A percentile compares a stretch with the other conserved stretches of the same genome.
Conservation (phyloP, 2,329 filamentous ascomycete genomes). For the Colletotrichum sp. region DNA sequence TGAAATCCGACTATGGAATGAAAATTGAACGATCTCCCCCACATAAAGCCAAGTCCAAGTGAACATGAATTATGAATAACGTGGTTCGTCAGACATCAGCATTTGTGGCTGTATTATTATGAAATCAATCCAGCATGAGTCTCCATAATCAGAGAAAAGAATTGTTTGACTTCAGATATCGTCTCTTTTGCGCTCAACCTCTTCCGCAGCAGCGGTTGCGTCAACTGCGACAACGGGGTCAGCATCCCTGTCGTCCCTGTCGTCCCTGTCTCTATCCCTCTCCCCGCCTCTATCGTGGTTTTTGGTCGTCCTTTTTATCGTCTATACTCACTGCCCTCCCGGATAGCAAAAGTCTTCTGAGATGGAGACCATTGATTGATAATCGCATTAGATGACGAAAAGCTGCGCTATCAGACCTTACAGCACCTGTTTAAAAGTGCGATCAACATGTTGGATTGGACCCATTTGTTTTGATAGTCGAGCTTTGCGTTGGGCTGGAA, state of each 20-base stretch:
- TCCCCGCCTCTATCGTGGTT: no score
- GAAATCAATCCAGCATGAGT: neutral
- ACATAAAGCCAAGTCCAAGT: neutral
- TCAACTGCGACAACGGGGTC: accelerated
- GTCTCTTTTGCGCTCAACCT: neutral
- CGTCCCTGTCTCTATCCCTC: no score
- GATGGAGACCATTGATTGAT: neutral
- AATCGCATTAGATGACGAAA: neutral
- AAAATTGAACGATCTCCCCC: neutral
- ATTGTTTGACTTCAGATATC: neutral
- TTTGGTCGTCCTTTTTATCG: no score
- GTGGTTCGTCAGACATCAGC: neutral
- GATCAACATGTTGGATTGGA: neutral
- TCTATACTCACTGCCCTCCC: no score
- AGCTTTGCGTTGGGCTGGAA: neutral
- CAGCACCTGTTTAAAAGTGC: neutral
- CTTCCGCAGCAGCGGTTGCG: neutral
- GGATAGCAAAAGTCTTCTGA: no score
- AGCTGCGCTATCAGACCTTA: neutral
- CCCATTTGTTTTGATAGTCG: accelerated
- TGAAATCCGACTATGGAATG: neutral
- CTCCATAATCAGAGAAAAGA: neutral
- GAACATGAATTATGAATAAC: neutral
- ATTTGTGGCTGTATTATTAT: accelerated
- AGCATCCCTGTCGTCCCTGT: neutral